A percentile compares a stretch with the other conserved stretches of the same genome.
Conservation (phyloP, 345 rosid genomes). For the Microthlaspi erraticum region DNA sequence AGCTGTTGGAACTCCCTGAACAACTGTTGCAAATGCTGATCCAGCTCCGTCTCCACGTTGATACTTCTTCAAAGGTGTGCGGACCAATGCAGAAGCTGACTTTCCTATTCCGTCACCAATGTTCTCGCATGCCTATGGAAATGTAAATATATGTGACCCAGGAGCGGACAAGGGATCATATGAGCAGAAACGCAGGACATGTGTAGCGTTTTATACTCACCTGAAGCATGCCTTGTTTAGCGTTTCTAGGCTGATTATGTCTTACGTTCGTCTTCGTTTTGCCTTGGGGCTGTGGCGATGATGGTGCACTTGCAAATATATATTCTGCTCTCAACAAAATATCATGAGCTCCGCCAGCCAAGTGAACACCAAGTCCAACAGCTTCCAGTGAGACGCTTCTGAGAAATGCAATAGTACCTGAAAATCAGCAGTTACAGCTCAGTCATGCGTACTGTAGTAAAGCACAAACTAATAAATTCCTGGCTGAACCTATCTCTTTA, state of each 20-base stretch:
- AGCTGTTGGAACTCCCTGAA: slow-evolving; percentile 89
- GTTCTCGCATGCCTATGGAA: slow-evolving; percentile 75
- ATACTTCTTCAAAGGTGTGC: slow-evolving; percentile 70
- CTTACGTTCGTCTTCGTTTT: slow-evolving; percentile 63
- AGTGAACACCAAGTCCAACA: slow-evolving; percentile 92
- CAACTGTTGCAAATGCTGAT: slow-evolving; percentile 80
- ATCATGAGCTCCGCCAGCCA: slow-evolving; percentile 90
- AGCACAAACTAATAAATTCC: slow-evolving; percentile 11
- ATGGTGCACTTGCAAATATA: slow-evolving; percentile 60
- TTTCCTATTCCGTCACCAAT: slow-evolving; percentile 89
- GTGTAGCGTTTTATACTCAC: slow-evolving; percentile 45
- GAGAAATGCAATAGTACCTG: slow-evolving; percentile 91
- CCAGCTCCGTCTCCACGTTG: slow-evolving; percentile 89
- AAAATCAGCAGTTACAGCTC: slow-evolving; percentile 16
- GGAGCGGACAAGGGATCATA: slow-evolving; percentile 1
- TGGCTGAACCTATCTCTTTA: slow-evolving; percentile 12
- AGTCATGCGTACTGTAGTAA: slow-evolving; percentile 3
- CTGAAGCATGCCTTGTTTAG: slow-evolving; percentile 88
- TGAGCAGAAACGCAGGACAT: slow-evolving; percentile 24
- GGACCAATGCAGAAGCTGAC: slow-evolving; percentile 89
- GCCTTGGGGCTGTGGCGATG: slow-evolving; percentile 56
- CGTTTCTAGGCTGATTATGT: slow-evolving; percentile 81
- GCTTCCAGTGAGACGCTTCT: slow-evolving; percentile 94
- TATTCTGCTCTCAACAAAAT: slow-evolving; percentile 80
- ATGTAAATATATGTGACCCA: slow-evolving; percentile 36